Conservation (phyloP, 2,329 filamentous ascomycete genomes). For the Aspergillus tamarii region DNA sequence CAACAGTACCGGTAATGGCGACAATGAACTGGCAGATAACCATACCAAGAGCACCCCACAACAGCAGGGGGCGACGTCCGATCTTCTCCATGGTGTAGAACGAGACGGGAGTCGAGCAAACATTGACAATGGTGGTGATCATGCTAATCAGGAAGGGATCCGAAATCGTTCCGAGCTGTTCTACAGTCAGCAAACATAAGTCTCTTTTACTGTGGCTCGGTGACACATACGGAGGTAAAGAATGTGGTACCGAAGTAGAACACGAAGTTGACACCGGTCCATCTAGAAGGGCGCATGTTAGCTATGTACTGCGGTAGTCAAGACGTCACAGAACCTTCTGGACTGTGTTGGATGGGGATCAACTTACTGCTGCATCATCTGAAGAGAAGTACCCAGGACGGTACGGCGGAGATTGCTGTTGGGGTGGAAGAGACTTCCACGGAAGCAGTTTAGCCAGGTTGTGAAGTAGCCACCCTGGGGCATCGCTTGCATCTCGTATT, state of each 20-base stretch:
- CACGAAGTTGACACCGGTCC: constrained; percentile 91
- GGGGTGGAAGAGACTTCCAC: constrained; percentile 55
- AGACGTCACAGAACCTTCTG: background rate
- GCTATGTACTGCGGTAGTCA: background rate
- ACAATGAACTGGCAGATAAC: constrained; percentile 85
- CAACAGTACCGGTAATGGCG: constrained; percentile 71
- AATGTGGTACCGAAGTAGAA: constrained; percentile 87
- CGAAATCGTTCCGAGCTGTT: constrained; percentile 69
- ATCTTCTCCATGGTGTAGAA: constrained; percentile 84
- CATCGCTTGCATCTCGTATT: constrained; percentile 74
- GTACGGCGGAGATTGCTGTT: constrained; percentile 66
- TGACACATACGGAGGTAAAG: constrained; percentile 58
- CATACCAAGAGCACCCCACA: constrained; percentile 81
- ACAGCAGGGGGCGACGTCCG: constrained; percentile 78
- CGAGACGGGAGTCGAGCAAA: constrained; percentile 79
- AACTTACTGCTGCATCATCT: constrained; percentile 74
- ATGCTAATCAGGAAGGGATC: constrained; percentile 83
- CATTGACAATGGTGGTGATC: constrained; percentile 87
- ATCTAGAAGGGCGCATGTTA: constrained; percentile 17
- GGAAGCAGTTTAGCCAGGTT: constrained; percentile 70
- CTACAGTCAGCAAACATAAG: background rate
- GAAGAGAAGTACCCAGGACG: constrained; percentile 71
- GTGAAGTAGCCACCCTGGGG: constrained; percentile 66
- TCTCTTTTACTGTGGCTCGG: background rate
- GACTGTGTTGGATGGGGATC: constrained; percentile 27